phyloP scores from a whole-genome alignment of 2,329 filamentous ascomycete genomes.

The Fusarium zealandicum region DNA sequence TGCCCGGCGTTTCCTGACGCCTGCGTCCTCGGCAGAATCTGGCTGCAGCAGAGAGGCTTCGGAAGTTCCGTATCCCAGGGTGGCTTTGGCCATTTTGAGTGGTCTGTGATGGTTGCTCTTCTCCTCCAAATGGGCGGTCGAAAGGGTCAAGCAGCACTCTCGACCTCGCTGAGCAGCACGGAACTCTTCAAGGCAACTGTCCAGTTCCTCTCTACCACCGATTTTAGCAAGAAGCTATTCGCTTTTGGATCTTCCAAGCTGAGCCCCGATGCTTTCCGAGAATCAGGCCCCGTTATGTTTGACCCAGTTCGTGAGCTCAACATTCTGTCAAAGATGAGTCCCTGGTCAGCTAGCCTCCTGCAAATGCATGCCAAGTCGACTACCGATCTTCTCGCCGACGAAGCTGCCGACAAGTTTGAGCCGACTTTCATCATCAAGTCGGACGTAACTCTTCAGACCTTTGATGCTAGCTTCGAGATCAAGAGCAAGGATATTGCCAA shows the following conservation, averaged over 20 bases:
- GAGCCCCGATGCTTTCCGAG: constrained; percentile 48
- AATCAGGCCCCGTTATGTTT: constrained; percentile 73
- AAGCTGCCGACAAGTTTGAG: constrained; percentile 80
- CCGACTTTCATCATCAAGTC: constrained; percentile 77
- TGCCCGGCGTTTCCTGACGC: constrained; percentile 81
- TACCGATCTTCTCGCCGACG: constrained; percentile 76
- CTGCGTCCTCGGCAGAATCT: constrained; percentile 84
- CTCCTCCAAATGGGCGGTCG: constrained; percentile 79
- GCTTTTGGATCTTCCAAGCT: constrained; percentile 51
- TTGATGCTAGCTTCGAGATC: constrained; percentile 56
- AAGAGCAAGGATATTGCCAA: constrained; percentile 42
- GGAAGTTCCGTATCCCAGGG: constrained; percentile 72
- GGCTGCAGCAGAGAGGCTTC: constrained; percentile 89
- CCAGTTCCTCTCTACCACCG: constrained; percentile 81
- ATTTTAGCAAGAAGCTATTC: constrained; percentile 73
- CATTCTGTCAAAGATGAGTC: constrained; percentile 86
- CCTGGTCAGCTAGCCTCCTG: constrained; percentile 80
- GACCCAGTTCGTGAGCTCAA: constrained; percentile 80
- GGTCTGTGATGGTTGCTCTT: constrained; percentile 80
- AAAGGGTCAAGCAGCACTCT: constrained; percentile 75
- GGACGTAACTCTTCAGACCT: constrained; percentile 62
- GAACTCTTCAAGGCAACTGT: constrained; percentile 94
- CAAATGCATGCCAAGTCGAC: constrained; percentile 78
- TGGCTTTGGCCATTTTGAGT: constrained; percentile 94
- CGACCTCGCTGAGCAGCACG: constrained; percentile 83